These are phyloP conservation scores for Neurospora sp. DNA, from an alignment of 2,329 filamentous ascomycete genomes.

Conservation along the genomic window DNA sequence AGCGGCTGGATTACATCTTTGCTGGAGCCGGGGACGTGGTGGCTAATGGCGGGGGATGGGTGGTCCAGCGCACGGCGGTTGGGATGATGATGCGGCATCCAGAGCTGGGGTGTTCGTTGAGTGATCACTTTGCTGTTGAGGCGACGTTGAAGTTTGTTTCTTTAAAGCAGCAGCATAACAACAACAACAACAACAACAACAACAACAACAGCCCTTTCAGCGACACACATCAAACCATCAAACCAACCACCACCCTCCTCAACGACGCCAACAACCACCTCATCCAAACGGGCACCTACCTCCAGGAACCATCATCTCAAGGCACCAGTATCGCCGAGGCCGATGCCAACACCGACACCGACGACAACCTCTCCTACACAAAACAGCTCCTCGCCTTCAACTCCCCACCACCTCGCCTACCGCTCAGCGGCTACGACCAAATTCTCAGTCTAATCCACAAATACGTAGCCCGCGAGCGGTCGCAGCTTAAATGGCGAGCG, in stretches of 20 bases:
- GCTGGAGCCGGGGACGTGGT: slow-evolving; percentile 44
- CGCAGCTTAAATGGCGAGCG: slow-evolving; percentile 62
- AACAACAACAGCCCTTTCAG: neutral
- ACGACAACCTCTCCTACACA: slow-evolving; percentile 9
- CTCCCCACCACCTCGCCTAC: slow-evolving; percentile 15
- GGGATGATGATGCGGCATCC: slow-evolving; percentile 78
- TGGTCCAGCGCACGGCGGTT: slow-evolving; percentile 60
- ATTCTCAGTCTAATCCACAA: slow-evolving; percentile 61
- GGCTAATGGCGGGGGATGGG: slow-evolving; percentile 44
- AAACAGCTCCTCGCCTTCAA: slow-evolving; percentile 16
- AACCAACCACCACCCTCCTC: slow-evolving; percentile 11
- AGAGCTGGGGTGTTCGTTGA: slow-evolving; percentile 72
- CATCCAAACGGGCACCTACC: slow-evolving; percentile 28
- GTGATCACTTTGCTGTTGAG: slow-evolving; percentile 90
- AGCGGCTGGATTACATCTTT: slow-evolving; percentile 92
- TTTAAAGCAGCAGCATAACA: neutral
- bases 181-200: neutral
- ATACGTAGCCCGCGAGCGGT: slow-evolving; percentile 62
- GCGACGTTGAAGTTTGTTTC: slow-evolving; percentile 55
- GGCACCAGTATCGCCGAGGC: slow-evolving; percentile 21
- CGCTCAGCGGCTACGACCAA: slow-evolving; percentile 39
- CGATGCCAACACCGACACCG: slow-evolving; percentile 14
- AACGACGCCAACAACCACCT: slow-evolving; percentile 13
- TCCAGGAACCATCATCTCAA: slow-evolving; percentile 16
- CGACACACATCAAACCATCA: neutral